phyloP scores from a whole-genome alignment of 2,329 filamentous ascomycete genomes.

The Ophiognomonia clavigignenti-juglandacearum region DNA sequence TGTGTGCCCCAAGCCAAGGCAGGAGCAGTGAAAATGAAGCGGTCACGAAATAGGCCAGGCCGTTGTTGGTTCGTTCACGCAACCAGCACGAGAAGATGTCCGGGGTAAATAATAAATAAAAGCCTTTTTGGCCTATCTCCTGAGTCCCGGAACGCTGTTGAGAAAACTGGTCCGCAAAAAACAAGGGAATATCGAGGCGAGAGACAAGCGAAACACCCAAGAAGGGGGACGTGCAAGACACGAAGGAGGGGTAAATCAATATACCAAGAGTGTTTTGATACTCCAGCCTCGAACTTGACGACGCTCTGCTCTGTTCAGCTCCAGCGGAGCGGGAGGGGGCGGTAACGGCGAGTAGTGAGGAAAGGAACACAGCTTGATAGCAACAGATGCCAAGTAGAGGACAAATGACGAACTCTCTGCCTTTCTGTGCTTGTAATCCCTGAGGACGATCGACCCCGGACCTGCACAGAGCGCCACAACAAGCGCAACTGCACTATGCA shows the following conservation, averaged over 20 bases:
- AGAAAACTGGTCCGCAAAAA: background rate
- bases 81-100: background rate
- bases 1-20: constrained; percentile 1
- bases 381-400: background rate
- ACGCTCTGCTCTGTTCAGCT: too few relatives aligned
- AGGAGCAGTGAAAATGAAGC: background rate
- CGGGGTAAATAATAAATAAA: background rate
- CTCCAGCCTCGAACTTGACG: too few relatives aligned
- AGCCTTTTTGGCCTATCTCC: too few relatives aligned
- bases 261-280: background rate
- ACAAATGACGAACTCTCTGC: background rate
- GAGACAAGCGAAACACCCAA: background rate
- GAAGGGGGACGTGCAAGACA: background rate
- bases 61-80: background rate
- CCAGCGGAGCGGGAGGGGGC: too few relatives aligned
- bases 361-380: too few relatives aligned
- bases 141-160: background rate
- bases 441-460: constrained; percentile 5
- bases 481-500: background rate
- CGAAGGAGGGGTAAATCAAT: background rate
- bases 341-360: too few relatives aligned
- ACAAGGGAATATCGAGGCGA: background rate
- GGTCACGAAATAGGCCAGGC: constrained; percentile 1
- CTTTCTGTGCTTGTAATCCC: constrained; percentile 6
- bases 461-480: constrained; percentile 9